Evolutionary conservation across 352 stramenopile genomes (phyloP).

Genomic region (Phytopythium montanum): DNA sequence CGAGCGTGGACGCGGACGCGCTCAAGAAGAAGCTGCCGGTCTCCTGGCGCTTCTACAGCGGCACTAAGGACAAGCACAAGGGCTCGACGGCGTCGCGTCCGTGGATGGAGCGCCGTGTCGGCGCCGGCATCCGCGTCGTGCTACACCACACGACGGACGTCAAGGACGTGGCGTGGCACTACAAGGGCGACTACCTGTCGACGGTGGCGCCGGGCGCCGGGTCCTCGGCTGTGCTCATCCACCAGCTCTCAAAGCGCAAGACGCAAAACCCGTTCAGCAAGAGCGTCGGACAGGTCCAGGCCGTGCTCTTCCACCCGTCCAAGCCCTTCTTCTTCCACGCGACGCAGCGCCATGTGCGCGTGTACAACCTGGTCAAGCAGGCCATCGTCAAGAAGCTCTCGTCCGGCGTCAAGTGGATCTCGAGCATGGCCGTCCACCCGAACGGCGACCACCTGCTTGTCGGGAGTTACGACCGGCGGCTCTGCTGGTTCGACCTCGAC

Average conservation of each 20-base stretch:
- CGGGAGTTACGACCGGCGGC: constrained; percentile 95
- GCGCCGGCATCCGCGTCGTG: constrained; percentile 79
- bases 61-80: constrained; percentile 81
- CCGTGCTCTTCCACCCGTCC: constrained; percentile 96
- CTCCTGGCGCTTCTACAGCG: constrained; percentile 86
- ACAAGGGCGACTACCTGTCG: constrained; percentile 99
- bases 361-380: constrained; percentile 99
- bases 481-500: constrained; percentile 99
- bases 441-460: constrained; percentile 99
- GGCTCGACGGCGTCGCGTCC: constrained; percentile 31
- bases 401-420: constrained; percentile 98
- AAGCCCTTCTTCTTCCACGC: constrained; percentile 99
- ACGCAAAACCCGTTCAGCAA: constrained; percentile 97
- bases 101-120: constrained; percentile 77
- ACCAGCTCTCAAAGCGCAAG: constrained; percentile 97
- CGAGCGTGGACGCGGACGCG: constrained; percentile 62
- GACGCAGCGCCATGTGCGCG: constrained; percentile 96
- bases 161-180: constrained; percentile 95
- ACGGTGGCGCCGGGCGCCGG: constrained; percentile 90
- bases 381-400: constrained; percentile 97
- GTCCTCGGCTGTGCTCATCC: constrained; percentile 94
- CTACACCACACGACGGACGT: constrained; percentile 90
- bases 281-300: constrained; percentile 93
- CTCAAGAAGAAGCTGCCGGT: constrained; percentile 90
- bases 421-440: constrained; percentile 96